Evolutionary conservation across 805 yeast genomes (phyloP).

Genomic region (Candida awuae): DNA sequence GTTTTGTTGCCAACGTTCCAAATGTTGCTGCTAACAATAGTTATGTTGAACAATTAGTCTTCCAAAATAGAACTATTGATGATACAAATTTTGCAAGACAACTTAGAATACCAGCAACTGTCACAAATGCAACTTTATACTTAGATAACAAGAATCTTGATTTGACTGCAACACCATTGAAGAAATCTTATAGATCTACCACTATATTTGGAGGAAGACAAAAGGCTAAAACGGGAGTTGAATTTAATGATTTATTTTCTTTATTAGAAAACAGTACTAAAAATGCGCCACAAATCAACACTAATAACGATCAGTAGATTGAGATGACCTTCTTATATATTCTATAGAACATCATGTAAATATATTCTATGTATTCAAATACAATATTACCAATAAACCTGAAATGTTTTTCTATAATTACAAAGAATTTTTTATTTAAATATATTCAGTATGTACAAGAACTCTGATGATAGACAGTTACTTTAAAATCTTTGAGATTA

Average conservation of each 20-base stretch:
- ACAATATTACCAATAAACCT: no score
- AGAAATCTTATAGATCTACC: constrained; percentile 7
- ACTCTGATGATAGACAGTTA: background rate
- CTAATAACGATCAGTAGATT: no score
- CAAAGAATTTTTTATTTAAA: no score
- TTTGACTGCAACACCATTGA: constrained; percentile 19
- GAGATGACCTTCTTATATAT: no score
- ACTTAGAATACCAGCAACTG: constrained; percentile 22
- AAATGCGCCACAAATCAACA: no score
- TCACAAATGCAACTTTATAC: constrained; percentile 22
- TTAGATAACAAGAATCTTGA: constrained; percentile 18
- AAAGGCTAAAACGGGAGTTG: background rate
- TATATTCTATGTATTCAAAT: no score
- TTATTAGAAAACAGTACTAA: no score
- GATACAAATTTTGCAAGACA: constrained; percentile 24
- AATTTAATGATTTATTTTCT: background rate
- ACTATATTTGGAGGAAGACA: constrained; percentile 5
- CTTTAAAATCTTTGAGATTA: constrained; percentile 22
- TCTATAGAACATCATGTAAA: no score
- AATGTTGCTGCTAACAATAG: constrained; percentile 17
- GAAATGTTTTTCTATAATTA: no score
- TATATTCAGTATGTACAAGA: background rate
- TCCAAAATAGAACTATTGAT: constrained; percentile 21
- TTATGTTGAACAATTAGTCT: constrained; percentile 17
- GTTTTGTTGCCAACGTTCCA: constrained; percentile 19